Percentiles rank a stretch among this genome's conserved stretches.
Conservation (phyloP, 164 flowering plant genomes). For the Cinnamomum chago region DNA sequence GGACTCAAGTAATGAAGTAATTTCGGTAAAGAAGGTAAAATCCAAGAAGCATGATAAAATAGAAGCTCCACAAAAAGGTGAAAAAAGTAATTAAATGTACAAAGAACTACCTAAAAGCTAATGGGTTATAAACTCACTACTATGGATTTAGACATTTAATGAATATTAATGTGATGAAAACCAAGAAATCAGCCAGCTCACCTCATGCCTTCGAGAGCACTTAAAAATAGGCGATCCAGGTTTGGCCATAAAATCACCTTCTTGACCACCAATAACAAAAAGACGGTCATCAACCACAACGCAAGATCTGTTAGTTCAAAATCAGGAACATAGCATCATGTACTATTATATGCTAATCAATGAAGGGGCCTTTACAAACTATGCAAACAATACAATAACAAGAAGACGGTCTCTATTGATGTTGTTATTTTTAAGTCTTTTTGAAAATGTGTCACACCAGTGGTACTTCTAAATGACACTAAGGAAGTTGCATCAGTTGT, state of each 20-base stretch:
- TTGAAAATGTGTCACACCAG: background rate
- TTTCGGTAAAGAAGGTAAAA: background rate
- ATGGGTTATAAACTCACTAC: background rate
- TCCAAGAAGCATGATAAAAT: background rate
- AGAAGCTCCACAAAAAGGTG: background rate
- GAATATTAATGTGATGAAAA: background rate
- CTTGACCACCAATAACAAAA: constrained; percentile 90
- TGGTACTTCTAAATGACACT: background rate
- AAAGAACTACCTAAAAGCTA: background rate
- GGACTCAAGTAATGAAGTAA: background rate
- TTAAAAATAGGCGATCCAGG: constrained; percentile 96
- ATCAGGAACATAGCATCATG: background rate
- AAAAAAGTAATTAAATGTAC: background rate
- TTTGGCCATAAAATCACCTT: constrained; percentile 97
- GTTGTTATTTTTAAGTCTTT: background rate
- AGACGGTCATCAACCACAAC: constrained; percentile 67
- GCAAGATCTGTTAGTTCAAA: constrained; percentile 59
- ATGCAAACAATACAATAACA: background rate
- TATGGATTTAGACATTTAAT: background rate
- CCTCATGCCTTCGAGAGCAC: constrained; percentile 94
- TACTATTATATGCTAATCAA: background rate
- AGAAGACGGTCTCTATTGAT: background rate
- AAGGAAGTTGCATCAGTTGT: background rate
- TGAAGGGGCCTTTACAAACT: background rate
- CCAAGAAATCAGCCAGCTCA: constrained; percentile 18